Base-by-base conservation (phyloP, 139 green algal genomes). In the Nannochloris sp. region DNA sequence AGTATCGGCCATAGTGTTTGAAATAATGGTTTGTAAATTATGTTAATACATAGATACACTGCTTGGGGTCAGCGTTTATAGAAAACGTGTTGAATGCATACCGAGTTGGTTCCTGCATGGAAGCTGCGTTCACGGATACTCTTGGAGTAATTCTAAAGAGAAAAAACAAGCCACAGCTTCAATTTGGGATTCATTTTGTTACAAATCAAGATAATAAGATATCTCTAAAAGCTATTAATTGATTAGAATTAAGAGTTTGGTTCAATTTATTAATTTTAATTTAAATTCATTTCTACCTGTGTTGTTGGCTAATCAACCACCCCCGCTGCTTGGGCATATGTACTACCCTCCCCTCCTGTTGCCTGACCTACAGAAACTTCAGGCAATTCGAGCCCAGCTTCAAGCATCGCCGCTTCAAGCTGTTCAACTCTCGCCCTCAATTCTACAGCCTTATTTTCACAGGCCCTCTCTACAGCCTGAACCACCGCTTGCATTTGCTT, bases 381-480 rank as follows among this genome's bases (percentile, higher is more conserved):
- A 8, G 54, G 66, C 42, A 73, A 30, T 29, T 60, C 19, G 36
- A 66, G 29, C 13, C 66, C 66, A 2, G 55, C 56, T 3, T 8
- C n/a, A 2, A 37, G 15, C 30, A 60, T 27, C n/a, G 30, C 4
- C 37, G 4, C 30, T 36, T 73, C 66, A 37, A 73, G 65, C 54
- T 66, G 54, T 45, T 24, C 5, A 57, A 72, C 65, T 4, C 54
- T 47, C 29, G 13, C 12, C 35, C 65, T 57, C 65, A 72, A 48
- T 42, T 12, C 6, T 5, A 8, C 4, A 13, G 65, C 54, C 5
- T 61, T 10, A 33, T 5, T 19, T n/a, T 6, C 27, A 29, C 53
- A 60, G 24, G 54, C 54, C 7, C 58, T 23, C 2, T 23, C 31
- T 34, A 65, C 48, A 0, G 45, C 42, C 4, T 29, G 4, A 6